Base-by-base conservation (phyloP, 352 stramenopile species). In the Phytophthora vignae region DNA sequence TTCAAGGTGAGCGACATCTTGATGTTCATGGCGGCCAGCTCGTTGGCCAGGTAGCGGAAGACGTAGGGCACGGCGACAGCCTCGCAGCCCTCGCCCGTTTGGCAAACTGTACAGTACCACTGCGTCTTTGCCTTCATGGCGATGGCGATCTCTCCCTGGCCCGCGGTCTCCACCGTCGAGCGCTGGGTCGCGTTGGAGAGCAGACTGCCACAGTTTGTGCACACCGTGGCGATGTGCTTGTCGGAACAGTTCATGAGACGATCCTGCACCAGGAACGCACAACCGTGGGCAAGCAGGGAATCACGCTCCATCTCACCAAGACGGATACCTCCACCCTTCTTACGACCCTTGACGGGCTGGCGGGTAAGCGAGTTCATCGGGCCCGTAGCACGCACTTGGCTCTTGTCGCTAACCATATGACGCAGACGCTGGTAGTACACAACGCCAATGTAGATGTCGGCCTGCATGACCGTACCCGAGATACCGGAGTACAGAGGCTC, bases 331-430 rank as follows among this genome's bases (percentile, higher is more conserved):
- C 98, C 98, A 69, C 98, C 94, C 71, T 99, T 98, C 91, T 99
- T 99, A 73, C 98, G 88, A 53, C 98, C 98, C 84, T 99, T 99
- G 46, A 99, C 97, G 0, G 98, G 98, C 84, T 99, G 98, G 5
- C 98, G 91, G 60, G 98, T 99, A n/a, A 99, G 85, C 73, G 90
- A 94, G 84, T 99, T 99, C 69, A 99, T 98, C 38, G 97, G 96
- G 11, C 98, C 98, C 33, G 97, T 99, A 4, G 97, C 93, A 74
- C 98, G 96, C 57, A 99, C 98, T 83, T 99, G 98, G 60, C 91
- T 99, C 90, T 99, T 99, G 88, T 99, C 98, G 69, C 94, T 99
- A 64, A 99, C 98, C 98, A 99, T 99, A 90, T 99, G 98, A 61
- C 98, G 94, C 74, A 99, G 84, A 55, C 98, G 91, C 90, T 99